A percentile compares a stretch with the other conserved stretches of the same genome.
Evolutionary conservation across 2,329 filamentous ascomycete species (phyloP).

Genomic region (Monosporascus ibericus): DNA sequence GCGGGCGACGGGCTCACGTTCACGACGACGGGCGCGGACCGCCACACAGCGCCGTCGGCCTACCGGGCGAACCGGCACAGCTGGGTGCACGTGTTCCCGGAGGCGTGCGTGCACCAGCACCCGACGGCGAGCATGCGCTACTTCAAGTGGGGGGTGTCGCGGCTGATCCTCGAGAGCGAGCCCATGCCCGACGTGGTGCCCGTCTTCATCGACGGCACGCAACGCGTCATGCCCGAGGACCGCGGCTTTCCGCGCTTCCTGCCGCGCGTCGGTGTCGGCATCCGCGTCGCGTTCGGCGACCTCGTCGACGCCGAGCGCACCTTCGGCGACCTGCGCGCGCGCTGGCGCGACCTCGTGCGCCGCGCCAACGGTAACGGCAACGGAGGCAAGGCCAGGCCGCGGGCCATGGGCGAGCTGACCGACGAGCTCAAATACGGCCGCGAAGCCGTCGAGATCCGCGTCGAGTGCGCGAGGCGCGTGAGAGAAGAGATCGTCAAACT

Average conservation of each 20-base stretch:
- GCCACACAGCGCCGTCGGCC: conserved; percentile 64
- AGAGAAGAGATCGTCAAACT: conserved; percentile 77
- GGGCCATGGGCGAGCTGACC: conserved; percentile 54
- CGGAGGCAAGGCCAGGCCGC: conserved; percentile 29
- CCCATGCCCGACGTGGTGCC: conserved; percentile 84
- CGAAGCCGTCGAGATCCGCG: conserved; percentile 72
- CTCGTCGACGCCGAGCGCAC: conserved; percentile 64
- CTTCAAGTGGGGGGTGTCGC: conserved; percentile 95
- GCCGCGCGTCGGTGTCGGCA: conserved; percentile 64
- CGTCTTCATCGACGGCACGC: conserved; percentile 89
- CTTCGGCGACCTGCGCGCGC: conserved; percentile 70
- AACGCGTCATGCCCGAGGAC: conserved; percentile 82
- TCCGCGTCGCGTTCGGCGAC: conserved; percentile 75
- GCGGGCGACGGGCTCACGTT: conserved; percentile 41
- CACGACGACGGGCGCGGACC: conserved; percentile 61
- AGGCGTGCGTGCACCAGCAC: conserved; percentile 90
- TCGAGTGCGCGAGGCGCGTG: conserved; percentile 74
- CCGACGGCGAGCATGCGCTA: conserved; percentile 76
- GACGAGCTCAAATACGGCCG: conserved; percentile 63
- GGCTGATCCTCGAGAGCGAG: conserved; percentile 83
- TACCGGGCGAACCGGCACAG: conserved; percentile 64
- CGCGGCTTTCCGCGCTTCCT: conserved; percentile 74
- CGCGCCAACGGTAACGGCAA: background rate
- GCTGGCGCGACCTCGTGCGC: conserved; percentile 65
- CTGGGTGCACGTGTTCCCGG: conserved; percentile 95